Conservation (phyloP, 108 stramenopile genomes). For the Epithemia pelagica region DNA sequence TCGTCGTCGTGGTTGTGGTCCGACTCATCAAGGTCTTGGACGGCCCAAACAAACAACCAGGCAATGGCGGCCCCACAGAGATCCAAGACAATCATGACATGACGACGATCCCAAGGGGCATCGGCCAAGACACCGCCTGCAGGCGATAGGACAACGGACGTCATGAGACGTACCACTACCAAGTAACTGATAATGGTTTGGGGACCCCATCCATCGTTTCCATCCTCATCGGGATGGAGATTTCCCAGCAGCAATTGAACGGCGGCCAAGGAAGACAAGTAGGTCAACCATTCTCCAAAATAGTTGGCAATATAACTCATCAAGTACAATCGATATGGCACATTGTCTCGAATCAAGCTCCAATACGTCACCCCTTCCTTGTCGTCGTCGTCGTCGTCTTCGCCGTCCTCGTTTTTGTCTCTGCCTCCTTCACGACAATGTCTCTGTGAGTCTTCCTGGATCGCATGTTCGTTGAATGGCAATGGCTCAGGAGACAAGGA, state of each 20-base stretch:
- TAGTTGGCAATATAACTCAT: slow-evolving; percentile 40
- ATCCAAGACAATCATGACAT: slow-evolving; percentile 47
- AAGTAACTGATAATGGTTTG: slow-evolving; percentile 47
- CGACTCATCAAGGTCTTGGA: slow-evolving; percentile 21
- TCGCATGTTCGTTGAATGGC: no score
- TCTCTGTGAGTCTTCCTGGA: no score
- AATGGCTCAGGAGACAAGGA: no score
- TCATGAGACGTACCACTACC: slow-evolving; percentile 48
- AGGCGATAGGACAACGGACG: slow-evolving; percentile 48
- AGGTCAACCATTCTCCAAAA: slow-evolving; percentile 62
- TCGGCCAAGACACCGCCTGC: slow-evolving; percentile 67
- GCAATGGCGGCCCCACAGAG: slow-evolving; percentile 34
- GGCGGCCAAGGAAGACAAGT: slow-evolving; percentile 29
- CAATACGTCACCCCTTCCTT: slow-evolving; percentile 21
- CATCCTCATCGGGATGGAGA: slow-evolving; percentile 25
- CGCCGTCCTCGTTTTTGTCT: neutral
- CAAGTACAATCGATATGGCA: slow-evolving; percentile 43
- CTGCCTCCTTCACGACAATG: no score
- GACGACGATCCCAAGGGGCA: slow-evolving; percentile 43
- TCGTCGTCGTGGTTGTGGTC: slow-evolving; percentile 18
- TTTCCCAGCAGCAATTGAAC: slow-evolving; percentile 28
- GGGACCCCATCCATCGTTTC: slow-evolving; percentile 20
- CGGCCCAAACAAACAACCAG: slow-evolving; percentile 39
- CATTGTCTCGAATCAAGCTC: slow-evolving; percentile 25
- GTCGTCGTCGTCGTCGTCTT: neutral